A percentile compares a stretch with the other conserved stretches of the same genome.
Conservation (phyloP, 2,329 filamentous ascomycete genomes). For the Diplodia mutila region DNA sequence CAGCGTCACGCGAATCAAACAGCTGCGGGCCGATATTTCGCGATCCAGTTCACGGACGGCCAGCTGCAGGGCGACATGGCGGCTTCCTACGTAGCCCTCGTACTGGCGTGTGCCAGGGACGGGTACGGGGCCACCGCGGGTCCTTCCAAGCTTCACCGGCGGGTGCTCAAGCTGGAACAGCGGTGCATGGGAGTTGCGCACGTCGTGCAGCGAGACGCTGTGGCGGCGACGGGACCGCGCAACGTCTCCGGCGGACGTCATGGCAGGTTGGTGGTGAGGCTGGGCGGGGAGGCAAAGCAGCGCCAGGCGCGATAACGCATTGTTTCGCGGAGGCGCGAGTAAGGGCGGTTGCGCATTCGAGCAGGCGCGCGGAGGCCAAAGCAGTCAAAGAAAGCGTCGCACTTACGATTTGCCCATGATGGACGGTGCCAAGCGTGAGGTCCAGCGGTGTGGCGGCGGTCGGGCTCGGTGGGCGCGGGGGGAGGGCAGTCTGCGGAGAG, state of each 20-base stretch:
- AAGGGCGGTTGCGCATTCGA: conserved; percentile 4
- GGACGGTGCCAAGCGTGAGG: conserved; percentile 19
- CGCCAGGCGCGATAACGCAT: conserved; percentile 1
- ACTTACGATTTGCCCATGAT: conserved; percentile 49
- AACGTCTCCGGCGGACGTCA: not conserved
- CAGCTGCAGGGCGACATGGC: conserved; percentile 34
- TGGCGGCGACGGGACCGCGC: conserved; percentile 17
- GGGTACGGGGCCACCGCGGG: conserved; percentile 33
- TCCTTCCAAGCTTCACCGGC: conserved; percentile 40
- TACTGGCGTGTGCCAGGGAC: conserved; percentile 34
- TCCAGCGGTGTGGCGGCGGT: conserved; percentile 1
- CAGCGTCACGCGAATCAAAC: conserved; percentile 33
- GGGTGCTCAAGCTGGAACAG: conserved; percentile 33
- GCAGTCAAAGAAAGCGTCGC: conserved; percentile 15
- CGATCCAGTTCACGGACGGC: conserved; percentile 34
- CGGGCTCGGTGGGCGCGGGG: conserved; percentile 19
- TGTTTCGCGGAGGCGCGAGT: not conserved
- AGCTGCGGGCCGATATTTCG: conserved; percentile 33
- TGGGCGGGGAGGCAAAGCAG: not conserved
- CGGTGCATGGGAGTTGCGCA: conserved; percentile 28
- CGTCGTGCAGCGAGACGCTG: conserved; percentile 16
- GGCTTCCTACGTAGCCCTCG: conserved; percentile 33
- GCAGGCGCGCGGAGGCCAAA: not conserved
- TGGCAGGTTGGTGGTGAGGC: not conserved
- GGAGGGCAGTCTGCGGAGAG: conserved; percentile 1